Percentiles rank a stretch among this genome's conserved stretches.
Conservation (phyloP, 176 grass and related monocot genomes). For the Phragmites australis region DNA sequence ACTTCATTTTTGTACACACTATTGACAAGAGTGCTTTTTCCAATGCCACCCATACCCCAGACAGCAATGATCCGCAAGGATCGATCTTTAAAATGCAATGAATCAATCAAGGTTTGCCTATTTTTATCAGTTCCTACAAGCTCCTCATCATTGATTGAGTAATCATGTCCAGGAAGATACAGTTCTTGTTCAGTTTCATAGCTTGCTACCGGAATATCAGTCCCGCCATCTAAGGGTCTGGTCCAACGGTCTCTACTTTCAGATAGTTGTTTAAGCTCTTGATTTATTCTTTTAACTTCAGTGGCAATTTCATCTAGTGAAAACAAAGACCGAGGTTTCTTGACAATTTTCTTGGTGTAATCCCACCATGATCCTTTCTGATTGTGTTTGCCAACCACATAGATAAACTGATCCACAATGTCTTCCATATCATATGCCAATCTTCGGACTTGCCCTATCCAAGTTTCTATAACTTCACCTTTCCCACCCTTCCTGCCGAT, state of each 20-base stretch:
- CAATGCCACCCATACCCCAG: slow-evolving; percentile 45
- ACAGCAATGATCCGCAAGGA: slow-evolving; percentile 14
- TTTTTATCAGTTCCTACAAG: slow-evolving; percentile 29
- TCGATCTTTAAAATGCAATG: background rate
- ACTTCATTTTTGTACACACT: slow-evolving; percentile 33
- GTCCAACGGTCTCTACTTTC: slow-evolving; percentile 5
- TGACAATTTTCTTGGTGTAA: slow-evolving; percentile 11
- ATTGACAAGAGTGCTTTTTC: slow-evolving; percentile 39
- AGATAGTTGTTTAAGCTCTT: background rate
- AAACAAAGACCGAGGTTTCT: background rate
- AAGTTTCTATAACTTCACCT: slow-evolving; percentile 21
- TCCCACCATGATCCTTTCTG: background rate
- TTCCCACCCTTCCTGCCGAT: background rate
- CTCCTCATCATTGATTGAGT: slow-evolving; percentile 6
- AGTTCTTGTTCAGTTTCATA: background rate
- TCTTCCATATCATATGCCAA: slow-evolving; percentile 44
- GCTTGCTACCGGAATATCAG: background rate
- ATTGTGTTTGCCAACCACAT: background rate
- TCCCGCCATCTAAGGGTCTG: background rate
- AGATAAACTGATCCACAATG: slow-evolving; percentile 41
- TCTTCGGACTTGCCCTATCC: slow-evolving; percentile 33
- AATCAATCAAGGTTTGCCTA: slow-evolving; percentile 6
- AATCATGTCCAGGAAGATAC: background rate
- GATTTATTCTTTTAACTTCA: background rate
- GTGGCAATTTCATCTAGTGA: slow-evolving; percentile 19